A percentile compares a stretch with the other conserved stretches of the same genome.
Evolutionary conservation across 2,329 filamentous ascomycete genomes (phyloP).

Genomic region (Tricladium varicosporioides): DNA sequence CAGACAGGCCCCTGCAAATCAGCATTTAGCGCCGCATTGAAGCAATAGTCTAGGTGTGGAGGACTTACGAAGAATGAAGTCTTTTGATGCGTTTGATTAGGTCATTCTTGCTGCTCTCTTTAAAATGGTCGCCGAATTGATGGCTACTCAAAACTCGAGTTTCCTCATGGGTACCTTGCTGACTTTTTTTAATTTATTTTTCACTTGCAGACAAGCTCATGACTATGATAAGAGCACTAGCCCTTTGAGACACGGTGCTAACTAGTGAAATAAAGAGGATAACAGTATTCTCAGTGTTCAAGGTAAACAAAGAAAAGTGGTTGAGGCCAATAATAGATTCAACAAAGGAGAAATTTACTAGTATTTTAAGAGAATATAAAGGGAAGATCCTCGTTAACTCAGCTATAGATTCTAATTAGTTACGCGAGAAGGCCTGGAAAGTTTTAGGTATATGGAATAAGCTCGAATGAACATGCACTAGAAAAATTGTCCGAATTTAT

Average conservation of each 20-base stretch:
- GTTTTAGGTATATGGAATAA: neutral
- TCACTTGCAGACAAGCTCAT: constrained; percentile 77
- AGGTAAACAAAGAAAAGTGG: no score
- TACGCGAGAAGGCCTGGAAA: constrained; percentile 59
- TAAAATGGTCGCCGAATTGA: constrained; percentile 71
- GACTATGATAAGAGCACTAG: constrained; percentile 35
- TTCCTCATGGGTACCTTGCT: constrained; percentile 84
- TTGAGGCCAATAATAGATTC: neutral
- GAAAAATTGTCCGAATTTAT: constrained; percentile 67
- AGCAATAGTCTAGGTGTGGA: neutral
- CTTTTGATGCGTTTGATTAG: constrained; percentile 73
- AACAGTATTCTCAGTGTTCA: no score
- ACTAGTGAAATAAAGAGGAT: no score
- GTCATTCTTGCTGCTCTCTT: constrained; percentile 75
- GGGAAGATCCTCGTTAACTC: constrained; percentile 73
- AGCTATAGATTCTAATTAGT: constrained; percentile 66
- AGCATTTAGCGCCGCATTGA: neutral
- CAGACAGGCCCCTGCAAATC: constrained; percentile 54
- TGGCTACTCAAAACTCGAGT: constrained; percentile 81
- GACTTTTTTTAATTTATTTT: no score
- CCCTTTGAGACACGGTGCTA: no score
- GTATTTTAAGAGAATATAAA: constrained; percentile 78
- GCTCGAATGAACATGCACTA: constrained; percentile 33
- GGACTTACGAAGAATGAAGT: constrained; percentile 63
- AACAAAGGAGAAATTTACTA: constrained; percentile 35